Conservation (phyloP, 208 protist species). For the Naegleria fowleri region DNA sequence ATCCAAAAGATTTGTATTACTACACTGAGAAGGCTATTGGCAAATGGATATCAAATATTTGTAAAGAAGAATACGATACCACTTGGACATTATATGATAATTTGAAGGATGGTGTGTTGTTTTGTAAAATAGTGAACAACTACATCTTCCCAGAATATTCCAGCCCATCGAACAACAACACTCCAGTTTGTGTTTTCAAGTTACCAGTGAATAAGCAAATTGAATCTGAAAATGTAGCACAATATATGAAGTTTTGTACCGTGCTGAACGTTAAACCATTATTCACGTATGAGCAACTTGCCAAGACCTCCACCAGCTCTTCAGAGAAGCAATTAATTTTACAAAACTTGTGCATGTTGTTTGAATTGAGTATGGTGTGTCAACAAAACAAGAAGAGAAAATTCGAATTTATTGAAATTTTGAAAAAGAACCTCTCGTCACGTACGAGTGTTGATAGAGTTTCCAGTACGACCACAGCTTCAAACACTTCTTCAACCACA, state of each 20-base stretch:
- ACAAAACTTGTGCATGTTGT: not conserved
- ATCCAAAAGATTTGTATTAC: not conserved
- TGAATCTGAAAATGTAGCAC: not conserved
- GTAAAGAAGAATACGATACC: not conserved
- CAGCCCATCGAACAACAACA: too few species aligned
- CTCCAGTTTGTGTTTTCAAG: not conserved
- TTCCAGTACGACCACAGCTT: not conserved
- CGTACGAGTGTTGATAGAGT: not conserved
- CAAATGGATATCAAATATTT: not conserved
- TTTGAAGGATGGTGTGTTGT: not conserved
- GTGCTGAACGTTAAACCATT: not conserved
- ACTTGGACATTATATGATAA: not conserved
- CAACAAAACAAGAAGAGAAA: conserved; percentile 3
- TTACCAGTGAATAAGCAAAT: not conserved
- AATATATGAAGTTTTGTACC: not conserved
- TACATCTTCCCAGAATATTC: not conserved
- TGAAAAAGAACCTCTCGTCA: not conserved
- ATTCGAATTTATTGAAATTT: not conserved
- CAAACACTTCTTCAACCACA: not conserved
- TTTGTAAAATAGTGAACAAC: not conserved
- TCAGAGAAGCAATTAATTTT: not conserved
- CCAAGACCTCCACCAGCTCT: not conserved
- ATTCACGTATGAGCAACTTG: not conserved
- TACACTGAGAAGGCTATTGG: not conserved
- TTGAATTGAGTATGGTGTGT: not conserved